Evolutionary conservation across 345 rosid genomes (phyloP), one percentile per base, ranked within the genome.

Genomic region (Clausena lansium): DNA sequence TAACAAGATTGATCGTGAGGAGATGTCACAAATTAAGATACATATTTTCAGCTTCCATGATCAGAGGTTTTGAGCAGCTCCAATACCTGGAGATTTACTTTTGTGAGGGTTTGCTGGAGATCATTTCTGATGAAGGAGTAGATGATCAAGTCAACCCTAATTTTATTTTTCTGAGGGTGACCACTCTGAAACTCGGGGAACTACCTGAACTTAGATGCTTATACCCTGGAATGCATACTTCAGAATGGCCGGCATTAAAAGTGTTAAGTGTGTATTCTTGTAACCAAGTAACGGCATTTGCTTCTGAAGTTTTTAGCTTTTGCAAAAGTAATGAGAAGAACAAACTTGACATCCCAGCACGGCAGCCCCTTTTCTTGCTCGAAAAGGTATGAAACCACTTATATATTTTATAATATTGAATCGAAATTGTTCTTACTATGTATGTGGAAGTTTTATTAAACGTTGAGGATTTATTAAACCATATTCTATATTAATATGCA

Each of bases 211-310:
- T 86, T 28, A 41, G 25, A 24, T 65, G 67, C 6, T 79, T 86
- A 73, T 81, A 71, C 22, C 78, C 72, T 0, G 78, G 85, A 47
- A 10, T 14, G 9, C 80, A 79, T 50, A 55, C 80, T 17, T 4
- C 50, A 6, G 79, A 79, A 24, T 84, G 81, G 67, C 82, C 82
- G 14, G 17, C 2, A 52, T 63, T 85, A 10, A 82, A 57, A 47
- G 25, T 11, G 15, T 4, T 73, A 2, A 14, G 47, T 32, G 25
- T 76, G 32, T 50, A 9, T 36, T 39, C 11, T 61, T 75, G 74
- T 70, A 24, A 9, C 3, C 45, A 39, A 39, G 13, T 39, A 9
- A 39, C 45, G 2, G 3, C 0, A 9, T 39, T 39, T 9, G 45
- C 4, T 39, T 39, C 45, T 0, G 45, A 9, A 39, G 9, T 39